A percentile compares a stretch with the other conserved stretches of the same genome.
Conservation (phyloP, 768 basidiomycete genomes). For the Phlegmacium glaucopus region DNA sequence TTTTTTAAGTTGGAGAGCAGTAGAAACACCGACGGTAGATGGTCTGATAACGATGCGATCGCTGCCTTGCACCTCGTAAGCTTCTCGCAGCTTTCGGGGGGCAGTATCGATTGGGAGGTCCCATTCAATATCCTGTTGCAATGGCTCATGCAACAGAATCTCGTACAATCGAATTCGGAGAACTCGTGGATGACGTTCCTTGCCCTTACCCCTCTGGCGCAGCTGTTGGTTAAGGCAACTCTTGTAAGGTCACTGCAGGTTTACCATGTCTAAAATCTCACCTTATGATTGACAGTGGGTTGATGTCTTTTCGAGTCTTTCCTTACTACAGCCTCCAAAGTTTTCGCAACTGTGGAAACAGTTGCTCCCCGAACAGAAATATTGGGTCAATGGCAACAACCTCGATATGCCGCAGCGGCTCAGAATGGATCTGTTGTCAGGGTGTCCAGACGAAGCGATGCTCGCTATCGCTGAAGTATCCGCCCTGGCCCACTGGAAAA, state of each 20-base stretch:
- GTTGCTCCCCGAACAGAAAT: slow-evolving; percentile 52
- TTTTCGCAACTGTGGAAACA: slow-evolving; percentile 65
- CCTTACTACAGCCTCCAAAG: slow-evolving; percentile 56
- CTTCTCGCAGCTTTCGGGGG: slow-evolving; percentile 70
- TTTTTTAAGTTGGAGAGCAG: slow-evolving; percentile 54
- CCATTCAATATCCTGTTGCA: slow-evolving; percentile 71
- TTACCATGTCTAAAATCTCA: slow-evolving; percentile 8
- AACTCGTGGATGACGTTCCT: slow-evolving; percentile 60
- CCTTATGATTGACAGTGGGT: slow-evolving; percentile 54
- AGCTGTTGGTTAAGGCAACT: slow-evolving; percentile 64
- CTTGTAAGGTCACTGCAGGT: slow-evolving; percentile 48
- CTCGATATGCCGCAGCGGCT: slow-evolving; percentile 37
- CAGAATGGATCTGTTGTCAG: slow-evolving; percentile 66
- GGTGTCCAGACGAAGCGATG: slow-evolving; percentile 77
- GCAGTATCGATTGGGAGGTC: slow-evolving; percentile 64
- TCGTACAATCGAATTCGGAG: slow-evolving; percentile 47
- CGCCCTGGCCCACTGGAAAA: slow-evolving; percentile 75
- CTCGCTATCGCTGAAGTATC: slow-evolving; percentile 74
- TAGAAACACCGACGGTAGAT: slow-evolving; percentile 49
- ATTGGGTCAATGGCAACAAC: slow-evolving; percentile 34
- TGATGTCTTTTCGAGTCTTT: slow-evolving; percentile 71
- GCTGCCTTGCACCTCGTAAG: slow-evolving; percentile 77
- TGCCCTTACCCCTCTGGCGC: slow-evolving; percentile 48
- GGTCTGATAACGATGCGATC: slow-evolving; percentile 68
- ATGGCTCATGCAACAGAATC: slow-evolving; percentile 69